Evolutionary conservation across 2,329 filamentous ascomycete genomes (phyloP).

Genomic region (Cytospora piceicola): DNA sequence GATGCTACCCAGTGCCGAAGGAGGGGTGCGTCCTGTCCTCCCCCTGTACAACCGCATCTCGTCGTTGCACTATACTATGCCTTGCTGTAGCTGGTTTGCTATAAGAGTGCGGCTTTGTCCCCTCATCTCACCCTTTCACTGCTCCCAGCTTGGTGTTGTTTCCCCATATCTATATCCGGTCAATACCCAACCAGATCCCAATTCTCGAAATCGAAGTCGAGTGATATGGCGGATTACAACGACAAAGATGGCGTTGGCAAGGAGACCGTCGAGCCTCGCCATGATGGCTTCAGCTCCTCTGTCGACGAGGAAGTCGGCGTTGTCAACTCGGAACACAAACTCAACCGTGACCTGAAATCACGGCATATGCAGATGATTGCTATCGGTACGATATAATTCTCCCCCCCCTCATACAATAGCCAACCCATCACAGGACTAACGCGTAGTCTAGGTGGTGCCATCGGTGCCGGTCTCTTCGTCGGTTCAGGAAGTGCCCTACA

Average conservation of each 20-base stretch:
- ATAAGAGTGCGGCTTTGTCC: background rate
- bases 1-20: background rate
- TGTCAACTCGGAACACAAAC: slow-evolving; percentile 40
- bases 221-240: slow-evolving; percentile 35
- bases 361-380: slow-evolving; percentile 54
- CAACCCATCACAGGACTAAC: slow-evolving; percentile 8
- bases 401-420: background rate
- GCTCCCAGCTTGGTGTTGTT: background rate
- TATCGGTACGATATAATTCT: slow-evolving; percentile 41
- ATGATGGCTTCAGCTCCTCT: slow-evolving; percentile 30
- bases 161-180: background rate
- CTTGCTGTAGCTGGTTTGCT: background rate
- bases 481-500: slow-evolving; percentile 64
- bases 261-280: slow-evolving; percentile 30
- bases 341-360: slow-evolving; percentile 43
- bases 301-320: slow-evolving; percentile 44
- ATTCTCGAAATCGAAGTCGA: background rate
- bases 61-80: background rate
- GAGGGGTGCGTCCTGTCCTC: background rate
- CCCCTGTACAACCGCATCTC: background rate
- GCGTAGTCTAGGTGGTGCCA: slow-evolving; percentile 44
- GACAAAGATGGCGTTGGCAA: slow-evolving; percentile 35
- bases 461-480: slow-evolving; percentile 68
- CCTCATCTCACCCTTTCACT: background rate
- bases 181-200: background rate